A percentile compares a stretch with the other conserved stretches of the same genome.
Conservation (phyloP, 495 filamentous ascomycete genomes). For the Thermothielavioides terrestris region DNA sequence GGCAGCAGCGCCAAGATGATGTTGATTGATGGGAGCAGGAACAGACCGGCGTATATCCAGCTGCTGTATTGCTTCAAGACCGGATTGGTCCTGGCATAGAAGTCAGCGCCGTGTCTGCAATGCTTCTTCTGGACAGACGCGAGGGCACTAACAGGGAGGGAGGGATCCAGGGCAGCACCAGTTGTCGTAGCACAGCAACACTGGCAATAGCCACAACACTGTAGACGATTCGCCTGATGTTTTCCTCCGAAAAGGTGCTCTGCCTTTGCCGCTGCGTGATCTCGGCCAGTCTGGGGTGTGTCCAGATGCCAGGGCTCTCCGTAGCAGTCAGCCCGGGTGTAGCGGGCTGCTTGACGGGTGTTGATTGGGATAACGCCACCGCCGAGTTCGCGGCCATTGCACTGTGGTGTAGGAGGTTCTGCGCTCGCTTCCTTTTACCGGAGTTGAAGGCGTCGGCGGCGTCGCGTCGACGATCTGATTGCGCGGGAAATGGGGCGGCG, state of each 20-base stretch:
- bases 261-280: conserved; percentile 66
- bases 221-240: conserved; percentile 54
- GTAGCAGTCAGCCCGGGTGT: conserved; percentile 27
- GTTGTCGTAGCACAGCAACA: conserved; percentile 30
- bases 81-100: conserved; percentile 2
- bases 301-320: conserved; percentile 68
- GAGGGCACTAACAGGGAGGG: conserved; percentile 19
- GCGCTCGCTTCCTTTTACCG: conserved; percentile 1
- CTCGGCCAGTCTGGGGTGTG: conserved; percentile 72
- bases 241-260: conserved; percentile 61
- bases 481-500: background rate
- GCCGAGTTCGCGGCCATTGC: conserved; percentile 15
- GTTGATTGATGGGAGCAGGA: conserved; percentile 55
- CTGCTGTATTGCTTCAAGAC: conserved; percentile 22
- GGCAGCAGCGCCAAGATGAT: conserved; percentile 51
- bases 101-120: background rate
- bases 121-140: conserved; percentile 4
- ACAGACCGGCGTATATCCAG: conserved; percentile 34
- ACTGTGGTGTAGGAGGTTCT: background rate
- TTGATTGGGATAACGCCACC: conserved; percentile 23
- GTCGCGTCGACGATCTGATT: no score
- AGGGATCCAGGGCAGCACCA: conserved; percentile 18
- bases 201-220: conserved; percentile 49
- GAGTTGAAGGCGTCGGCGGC: background rate
- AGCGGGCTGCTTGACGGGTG: conserved; percentile 35